Evolutionary conservation across 2,329 filamentous ascomycete species (phyloP), one percentile per base, ranked within the genome.

Genomic region (Microdochium bolleyi): DNA sequence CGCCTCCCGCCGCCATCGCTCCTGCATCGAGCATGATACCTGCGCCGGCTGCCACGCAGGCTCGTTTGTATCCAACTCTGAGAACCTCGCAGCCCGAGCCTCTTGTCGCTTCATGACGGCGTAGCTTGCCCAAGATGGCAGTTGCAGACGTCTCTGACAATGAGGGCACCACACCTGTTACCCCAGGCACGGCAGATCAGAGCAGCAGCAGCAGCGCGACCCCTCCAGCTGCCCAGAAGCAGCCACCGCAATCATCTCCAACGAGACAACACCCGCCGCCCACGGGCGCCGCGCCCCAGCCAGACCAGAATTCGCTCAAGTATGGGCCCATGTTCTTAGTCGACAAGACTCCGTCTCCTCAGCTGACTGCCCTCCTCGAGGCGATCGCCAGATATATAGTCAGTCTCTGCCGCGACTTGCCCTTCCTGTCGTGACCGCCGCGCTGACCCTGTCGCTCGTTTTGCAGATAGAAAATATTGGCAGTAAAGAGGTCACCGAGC

Each of bases 381-480:
- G 83, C 85, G 30, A 82, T 92, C 59, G 85, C 82, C 48, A 76
- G 78, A 54, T 72, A 88, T 62, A 87, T 91, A 65, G 88, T 92
- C 77, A 70, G 84, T 69, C 44, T 48, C 53, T 38, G 24, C 38
- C 50, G 49, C 24, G 24, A 16, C 37, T 21, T 48, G 11, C 48
- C 41, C 46, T 50, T 32, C n/a, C 19, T 21, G 3, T 46, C 13
- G 10, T 3, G 41, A n/a, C 19, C 41, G 9, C 8, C 5, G 19
- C 22, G 4, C 54, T 60, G 52, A 58, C 53, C 37, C n/a, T 19
- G n/a, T 27, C 25, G 24, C 27, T 34, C 55, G 56, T 71, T 50
- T 24, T 22, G 37, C 55, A 87, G 84, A 74, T 75, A 49, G 67
- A 72, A 49, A 70, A 83, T 50, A 71, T 87, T 55, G 83, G 82